Base-by-base conservation (phyloP, 148 eudicot species). In the Chenopodium suecicum region DNA sequence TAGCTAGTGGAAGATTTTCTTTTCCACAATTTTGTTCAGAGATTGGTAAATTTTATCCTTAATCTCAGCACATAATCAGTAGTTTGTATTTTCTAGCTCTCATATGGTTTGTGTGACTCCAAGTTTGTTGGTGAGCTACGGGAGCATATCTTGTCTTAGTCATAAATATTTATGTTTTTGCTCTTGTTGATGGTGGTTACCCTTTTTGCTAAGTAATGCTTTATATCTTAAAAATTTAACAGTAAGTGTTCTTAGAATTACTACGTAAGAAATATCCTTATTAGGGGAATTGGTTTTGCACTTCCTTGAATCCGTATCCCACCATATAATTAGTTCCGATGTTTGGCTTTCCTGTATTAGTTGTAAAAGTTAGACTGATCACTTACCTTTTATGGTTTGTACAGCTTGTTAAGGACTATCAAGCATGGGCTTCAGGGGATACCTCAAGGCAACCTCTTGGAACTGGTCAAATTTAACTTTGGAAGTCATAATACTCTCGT, bases 391-490 rank as follows among this genome's bases (percentile, higher is more conserved):
- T 11, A 12, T 76, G 56, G 62, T 64, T 8, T 75, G 25, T 66
- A 73, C 91, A 94, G 98, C 89, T 94, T 46, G 94, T 88, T 72
- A 94, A 92, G 84, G 98, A 94, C 78, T 94, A 92, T 76, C 84
- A 92, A 88, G 95, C 94, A 81, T 92, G 96, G 98, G 98, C 96
- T 81, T 88, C 95, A 27, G 96, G 98, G 17, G 96, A 94, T 75
- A 74, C 90, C 58, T 92, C 98, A 67, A 90, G 98, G 83, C 95
- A 94, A 84, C 92, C 98, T 37, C 98, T 94, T 56, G 95, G 98
- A 80, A 94, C 96, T 25, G 98, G 98, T 73, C 85, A 91, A 81
- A 92, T 94, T 50, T 94, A 82, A 89, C 77, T 3, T 74, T 46
- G 67, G 19, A 32, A 37, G 19, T 75, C 1, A 78, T 14, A 65